Evolutionary conservation across 331 rosid genomes (phyloP).

Genomic region (Saraca asoca): DNA sequence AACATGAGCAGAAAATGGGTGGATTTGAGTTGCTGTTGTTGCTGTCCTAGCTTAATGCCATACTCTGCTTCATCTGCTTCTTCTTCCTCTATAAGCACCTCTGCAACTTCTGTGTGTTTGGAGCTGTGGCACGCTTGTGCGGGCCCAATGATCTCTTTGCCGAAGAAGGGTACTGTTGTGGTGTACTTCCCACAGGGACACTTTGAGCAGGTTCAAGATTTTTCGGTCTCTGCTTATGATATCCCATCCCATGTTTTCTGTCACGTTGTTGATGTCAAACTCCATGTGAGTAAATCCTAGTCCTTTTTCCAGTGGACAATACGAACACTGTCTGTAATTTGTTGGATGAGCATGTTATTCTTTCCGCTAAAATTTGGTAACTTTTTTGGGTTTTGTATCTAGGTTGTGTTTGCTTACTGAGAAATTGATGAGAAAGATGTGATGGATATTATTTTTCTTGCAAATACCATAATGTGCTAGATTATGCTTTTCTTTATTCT

Average conservation of each 20-base stretch:
- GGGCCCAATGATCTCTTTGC: conserved; percentile 87
- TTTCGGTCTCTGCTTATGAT: conserved; percentile 59
- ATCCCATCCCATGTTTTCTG: conserved; percentile 88
- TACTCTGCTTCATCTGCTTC: conserved; percentile 52
- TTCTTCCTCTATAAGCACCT: conserved; percentile 52
- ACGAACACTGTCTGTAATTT: conserved; percentile 24
- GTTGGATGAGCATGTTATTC: conserved; percentile 15
- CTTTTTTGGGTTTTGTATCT: no score
- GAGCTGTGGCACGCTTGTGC: conserved; percentile 99
- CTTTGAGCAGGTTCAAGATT: conserved; percentile 73
- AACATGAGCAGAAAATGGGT: no score
- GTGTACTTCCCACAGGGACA: conserved; percentile 95
- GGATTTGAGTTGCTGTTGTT: no score
- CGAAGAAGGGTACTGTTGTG: conserved; percentile 81
- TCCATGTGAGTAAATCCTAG: conserved; percentile 74
- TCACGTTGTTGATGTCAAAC: conserved; percentile 91
- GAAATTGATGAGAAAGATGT: conserved; percentile 12
- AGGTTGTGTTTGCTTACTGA: neutral
- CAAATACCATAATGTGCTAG: conserved; percentile 22
- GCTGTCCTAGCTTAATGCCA: no score
- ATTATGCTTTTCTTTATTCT: no score
- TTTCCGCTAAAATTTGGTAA: neutral
- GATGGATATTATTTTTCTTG: neutral
- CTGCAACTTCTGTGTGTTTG: conserved; percentile 72
- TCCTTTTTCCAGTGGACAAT: neutral